Conservation (phyloP, 2,329 filamentous ascomycete genomes). For the Phoma herbarum region DNA sequence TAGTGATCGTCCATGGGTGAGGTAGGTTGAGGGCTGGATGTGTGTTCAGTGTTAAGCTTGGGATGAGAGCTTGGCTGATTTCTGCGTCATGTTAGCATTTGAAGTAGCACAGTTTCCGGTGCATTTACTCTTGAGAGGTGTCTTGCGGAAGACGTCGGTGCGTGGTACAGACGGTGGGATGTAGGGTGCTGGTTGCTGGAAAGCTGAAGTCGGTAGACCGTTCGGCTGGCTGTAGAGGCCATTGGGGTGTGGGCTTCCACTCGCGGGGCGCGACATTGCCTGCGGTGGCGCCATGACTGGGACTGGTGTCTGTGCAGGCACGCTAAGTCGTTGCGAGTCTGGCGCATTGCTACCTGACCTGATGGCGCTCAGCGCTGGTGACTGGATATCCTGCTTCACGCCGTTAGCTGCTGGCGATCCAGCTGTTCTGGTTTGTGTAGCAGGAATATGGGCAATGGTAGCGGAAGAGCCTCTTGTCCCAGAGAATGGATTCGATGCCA, state of each 20-base stretch:
- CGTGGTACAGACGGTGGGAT: constrained; percentile 43
- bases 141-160: constrained; percentile 43
- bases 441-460: constrained; percentile 32
- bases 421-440: constrained; percentile 42
- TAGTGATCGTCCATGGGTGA: constrained; percentile 68
- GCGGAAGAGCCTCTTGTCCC: constrained; percentile 37
- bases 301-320: constrained; percentile 44
- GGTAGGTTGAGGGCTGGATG: constrained; percentile 72
- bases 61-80: constrained; percentile 69
- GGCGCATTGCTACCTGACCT: constrained; percentile 49
- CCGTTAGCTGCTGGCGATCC: constrained; percentile 47
- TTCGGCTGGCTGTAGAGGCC: constrained; percentile 37
- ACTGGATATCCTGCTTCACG: constrained; percentile 54
- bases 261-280: constrained; percentile 46
- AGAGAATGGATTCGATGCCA: constrained; percentile 40
- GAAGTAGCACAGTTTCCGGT: neutral
- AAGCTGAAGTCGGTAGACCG: constrained; percentile 39
- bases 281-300: constrained; percentile 53
- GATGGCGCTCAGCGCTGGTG: constrained; percentile 54
- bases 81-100: constrained; percentile 36
- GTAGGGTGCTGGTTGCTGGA: constrained; percentile 43
- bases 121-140: constrained; percentile 58
- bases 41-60: constrained; percentile 70
- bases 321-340: constrained; percentile 43
- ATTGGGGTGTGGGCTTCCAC: constrained; percentile 55